phyloP scores from a whole-genome alignment of 139 green algal species.

The Auxenochlorella pyrenoidosa region DNA sequence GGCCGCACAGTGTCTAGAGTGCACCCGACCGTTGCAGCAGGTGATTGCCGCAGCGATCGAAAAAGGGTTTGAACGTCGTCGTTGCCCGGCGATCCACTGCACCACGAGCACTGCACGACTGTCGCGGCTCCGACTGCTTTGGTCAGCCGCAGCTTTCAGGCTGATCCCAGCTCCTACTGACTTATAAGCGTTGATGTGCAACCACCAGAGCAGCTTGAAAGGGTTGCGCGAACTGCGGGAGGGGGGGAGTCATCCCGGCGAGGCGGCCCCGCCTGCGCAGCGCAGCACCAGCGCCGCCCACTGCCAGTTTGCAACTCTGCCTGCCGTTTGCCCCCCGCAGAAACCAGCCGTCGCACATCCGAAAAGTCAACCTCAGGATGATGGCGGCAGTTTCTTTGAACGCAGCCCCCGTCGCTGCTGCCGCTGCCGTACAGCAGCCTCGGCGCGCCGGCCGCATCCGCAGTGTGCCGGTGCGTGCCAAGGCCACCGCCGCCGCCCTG shows the following conservation, averaged over 20 bases:
- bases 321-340: background rate
- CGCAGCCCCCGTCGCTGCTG: background rate
- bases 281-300: too few species aligned
- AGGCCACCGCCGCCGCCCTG: background rate
- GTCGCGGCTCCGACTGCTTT: background rate
- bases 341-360: background rate
- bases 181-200: too few species aligned
- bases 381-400: background rate
- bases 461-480: background rate
- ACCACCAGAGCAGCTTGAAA: too few species aligned
- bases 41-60: background rate
- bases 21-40: background rate
- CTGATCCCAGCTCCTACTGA: too few species aligned
- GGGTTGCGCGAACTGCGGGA: background rate
- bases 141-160: background rate
- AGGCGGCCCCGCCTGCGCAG: background rate
- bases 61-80: background rate
- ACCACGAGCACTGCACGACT: background rate
- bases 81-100: background rate
- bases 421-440: background rate
- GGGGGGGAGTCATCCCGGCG: background rate
- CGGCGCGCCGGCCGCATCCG: background rate
- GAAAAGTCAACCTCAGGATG: background rate
- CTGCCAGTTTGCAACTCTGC: background rate
- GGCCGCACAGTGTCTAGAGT: too few species aligned